Percentiles rank a stretch among this genome's conserved stretches.
These are phyloP conservation scores for Suhomyces atakaporum DNA, from an alignment of 1,139 yeast species.

Conservation along the genomic window DNA sequence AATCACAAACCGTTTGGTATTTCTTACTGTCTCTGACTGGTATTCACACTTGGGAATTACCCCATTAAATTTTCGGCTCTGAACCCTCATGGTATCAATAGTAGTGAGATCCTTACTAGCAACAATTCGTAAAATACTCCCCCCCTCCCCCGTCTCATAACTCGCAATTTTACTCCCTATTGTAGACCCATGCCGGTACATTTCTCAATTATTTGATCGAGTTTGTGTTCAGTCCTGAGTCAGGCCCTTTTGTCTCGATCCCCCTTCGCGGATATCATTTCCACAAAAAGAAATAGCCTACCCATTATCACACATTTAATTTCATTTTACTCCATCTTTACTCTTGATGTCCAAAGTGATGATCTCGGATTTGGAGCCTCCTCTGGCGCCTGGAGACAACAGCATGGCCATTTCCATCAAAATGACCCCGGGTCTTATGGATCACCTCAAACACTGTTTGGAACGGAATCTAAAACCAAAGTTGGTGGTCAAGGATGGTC, in stretches of 20 bases:
- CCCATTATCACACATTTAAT: background rate
- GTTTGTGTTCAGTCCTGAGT: background rate
- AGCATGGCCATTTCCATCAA: constrained; percentile 31
- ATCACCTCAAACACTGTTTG: constrained; percentile 22
- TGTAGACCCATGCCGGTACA: no score
- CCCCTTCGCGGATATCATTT: constrained; percentile 1
- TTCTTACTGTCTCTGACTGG: no score
- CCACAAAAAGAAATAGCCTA: constrained; percentile 5
- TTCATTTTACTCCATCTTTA: background rate
- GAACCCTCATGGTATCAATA: background rate
- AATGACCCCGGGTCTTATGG: constrained; percentile 28
- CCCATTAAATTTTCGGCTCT: constrained; percentile 2
- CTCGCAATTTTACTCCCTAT: no score
- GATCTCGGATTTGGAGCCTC: constrained; percentile 14
- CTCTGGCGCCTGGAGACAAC: constrained; percentile 8
- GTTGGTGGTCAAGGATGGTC: constrained; percentile 40
- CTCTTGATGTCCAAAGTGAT: constrained; percentile 8
- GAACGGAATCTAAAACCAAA: constrained; percentile 26
- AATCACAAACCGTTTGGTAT: background rate
- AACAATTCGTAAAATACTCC: no score
- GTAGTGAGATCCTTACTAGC: background rate
- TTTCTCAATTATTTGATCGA: no score
- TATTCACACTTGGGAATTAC: constrained; percentile 6
- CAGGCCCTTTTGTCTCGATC: background rate
- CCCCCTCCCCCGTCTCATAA: no score